Base-by-base conservation (phyloP, 2,329 filamentous ascomycete genomes). In the Trichoderma koningii region DNA sequence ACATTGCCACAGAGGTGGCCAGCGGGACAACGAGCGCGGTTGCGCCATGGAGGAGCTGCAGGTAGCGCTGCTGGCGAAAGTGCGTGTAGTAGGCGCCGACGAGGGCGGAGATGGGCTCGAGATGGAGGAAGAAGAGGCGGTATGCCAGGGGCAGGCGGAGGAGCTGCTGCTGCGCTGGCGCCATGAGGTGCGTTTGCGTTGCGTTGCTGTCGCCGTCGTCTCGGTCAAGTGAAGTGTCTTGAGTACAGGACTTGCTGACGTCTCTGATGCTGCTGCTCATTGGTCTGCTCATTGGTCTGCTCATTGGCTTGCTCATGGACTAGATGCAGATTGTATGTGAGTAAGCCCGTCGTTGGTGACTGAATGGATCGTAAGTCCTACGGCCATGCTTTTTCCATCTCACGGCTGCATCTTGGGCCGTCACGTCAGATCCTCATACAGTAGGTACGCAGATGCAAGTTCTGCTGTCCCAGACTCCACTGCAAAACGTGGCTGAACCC, bases 61-160 rank as follows among this genome's bases (percentile, higher is more conserved):
- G 85, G 76, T 93, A 93, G 23, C 76, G 77, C 3, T 73, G 70
- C 63, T 85, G 82, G 21, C 75, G 76, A 68, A 82, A 80, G 69
- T 85, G 80, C 26, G 80, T 79, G 72, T 76, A 84, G 73, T 78
- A 85, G 38, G 83, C 84, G 53, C 83, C 83, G 5, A 79, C 77
- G 23, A 85, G 78, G 28, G 83, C 83, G 0, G 81, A 82, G 56
- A 84, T 68, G 48, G 84, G 84, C 76, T 94, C 91, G 71, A 93
- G 79, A 73, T 88, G 82, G 68, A 93, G 85, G 79, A 93, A 93
- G 80, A 93, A 92, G 73, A 88, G 70, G 65, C 84, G 83, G 79
- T 93, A 93, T 67, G 81, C 69, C 42, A 83, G 70, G 23, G 89
- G 89, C 44, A 91, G 82, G 63, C 74, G 74, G 67, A 34, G 83